Percentiles rank a stretch among this genome's conserved stretches.
These are phyloP conservation scores for Leccinum sublutescens DNA, from an alignment of 768 basidiomycete species.

Conservation along the genomic window DNA sequence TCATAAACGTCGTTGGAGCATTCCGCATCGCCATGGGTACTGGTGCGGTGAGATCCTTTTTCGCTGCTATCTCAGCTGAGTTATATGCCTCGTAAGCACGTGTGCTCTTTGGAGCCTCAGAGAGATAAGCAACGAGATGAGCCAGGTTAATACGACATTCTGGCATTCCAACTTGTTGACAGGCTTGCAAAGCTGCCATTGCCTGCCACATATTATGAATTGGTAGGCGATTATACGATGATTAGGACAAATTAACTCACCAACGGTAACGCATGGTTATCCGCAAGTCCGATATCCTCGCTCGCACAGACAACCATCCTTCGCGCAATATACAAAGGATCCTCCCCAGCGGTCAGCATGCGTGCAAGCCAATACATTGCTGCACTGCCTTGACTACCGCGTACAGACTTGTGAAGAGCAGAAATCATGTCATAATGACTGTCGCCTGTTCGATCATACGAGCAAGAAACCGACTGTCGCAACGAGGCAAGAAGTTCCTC, in stretches of 20 bases:
- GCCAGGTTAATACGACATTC: constrained; percentile 78
- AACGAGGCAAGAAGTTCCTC: constrained; percentile 53
- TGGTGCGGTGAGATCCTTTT: constrained; percentile 47
- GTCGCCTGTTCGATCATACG: constrained; percentile 78
- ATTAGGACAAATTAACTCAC: constrained; percentile 35
- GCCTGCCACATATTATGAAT: constrained; percentile 44
- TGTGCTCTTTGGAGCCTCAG: constrained; percentile 82
- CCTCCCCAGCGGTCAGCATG: constrained; percentile 79
- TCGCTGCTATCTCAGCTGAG: constrained; percentile 61
- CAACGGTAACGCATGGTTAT: constrained; percentile 71
- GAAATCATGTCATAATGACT: constrained; percentile 80
- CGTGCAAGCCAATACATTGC: constrained; percentile 88
- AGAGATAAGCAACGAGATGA: constrained; percentile 73
- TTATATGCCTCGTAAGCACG: constrained; percentile 78
- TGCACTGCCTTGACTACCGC: constrained; percentile 73
- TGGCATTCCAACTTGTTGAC: constrained; percentile 75
- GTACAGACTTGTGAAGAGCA: constrained; percentile 79
- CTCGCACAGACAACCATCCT: constrained; percentile 79
- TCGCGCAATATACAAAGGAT: constrained; percentile 73
- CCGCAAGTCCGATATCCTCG: constrained; percentile 83
- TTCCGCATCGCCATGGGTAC: constrained; percentile 77
- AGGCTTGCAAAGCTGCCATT: constrained; percentile 59
- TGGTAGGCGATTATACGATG: constrained; percentile 11
- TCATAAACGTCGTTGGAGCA: constrained; percentile 72
- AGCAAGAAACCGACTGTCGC: constrained; percentile 58